phyloP scores from a whole-genome alignment of 257 asterid species.

The Penstemon eatonii region DNA sequence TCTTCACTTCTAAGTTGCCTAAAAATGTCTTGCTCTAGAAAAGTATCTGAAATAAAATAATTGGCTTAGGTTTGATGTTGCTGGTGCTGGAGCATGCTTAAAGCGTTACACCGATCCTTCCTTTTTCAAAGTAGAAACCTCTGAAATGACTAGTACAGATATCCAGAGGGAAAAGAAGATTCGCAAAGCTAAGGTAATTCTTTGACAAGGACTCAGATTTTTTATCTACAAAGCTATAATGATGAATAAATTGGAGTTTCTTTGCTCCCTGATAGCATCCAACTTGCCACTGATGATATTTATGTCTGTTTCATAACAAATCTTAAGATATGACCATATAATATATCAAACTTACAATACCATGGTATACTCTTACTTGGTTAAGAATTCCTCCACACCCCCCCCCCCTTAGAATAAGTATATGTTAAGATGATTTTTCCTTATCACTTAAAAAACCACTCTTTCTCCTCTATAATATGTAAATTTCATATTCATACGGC shows the following conservation, averaged over 20 bases:
- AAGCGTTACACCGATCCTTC: conserved; percentile 98
- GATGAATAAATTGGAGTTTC: neutral
- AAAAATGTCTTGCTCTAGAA: conserved; percentile 1
- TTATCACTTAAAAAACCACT: neutral
- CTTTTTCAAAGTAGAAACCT: conserved; percentile 64
- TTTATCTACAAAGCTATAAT: neutral
- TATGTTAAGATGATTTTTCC: no score
- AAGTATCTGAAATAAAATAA: conserved; percentile 12
- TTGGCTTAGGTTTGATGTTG: conserved; percentile 80
- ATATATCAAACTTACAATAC: neutral
- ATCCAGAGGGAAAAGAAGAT: conserved; percentile 71
- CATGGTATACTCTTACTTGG: neutral
- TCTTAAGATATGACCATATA: conserved; percentile 1
- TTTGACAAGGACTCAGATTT: conserved; percentile 16
- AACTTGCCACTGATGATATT: conserved; percentile 17
- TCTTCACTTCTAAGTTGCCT: conserved; percentile 18
- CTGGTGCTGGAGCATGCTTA: conserved; percentile 97
- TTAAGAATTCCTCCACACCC: neutral
- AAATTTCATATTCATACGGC: neutral
- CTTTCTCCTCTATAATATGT: neutral
- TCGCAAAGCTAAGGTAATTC: conserved; percentile 79
- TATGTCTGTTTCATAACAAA: neutral
- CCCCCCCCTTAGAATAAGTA: no score
- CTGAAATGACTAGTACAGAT: conserved; percentile 43
- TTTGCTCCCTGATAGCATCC: neutral